phyloP scores from a whole-genome alignment of 768 basidiomycete genomes.

The Tulasnella sp. region DNA sequence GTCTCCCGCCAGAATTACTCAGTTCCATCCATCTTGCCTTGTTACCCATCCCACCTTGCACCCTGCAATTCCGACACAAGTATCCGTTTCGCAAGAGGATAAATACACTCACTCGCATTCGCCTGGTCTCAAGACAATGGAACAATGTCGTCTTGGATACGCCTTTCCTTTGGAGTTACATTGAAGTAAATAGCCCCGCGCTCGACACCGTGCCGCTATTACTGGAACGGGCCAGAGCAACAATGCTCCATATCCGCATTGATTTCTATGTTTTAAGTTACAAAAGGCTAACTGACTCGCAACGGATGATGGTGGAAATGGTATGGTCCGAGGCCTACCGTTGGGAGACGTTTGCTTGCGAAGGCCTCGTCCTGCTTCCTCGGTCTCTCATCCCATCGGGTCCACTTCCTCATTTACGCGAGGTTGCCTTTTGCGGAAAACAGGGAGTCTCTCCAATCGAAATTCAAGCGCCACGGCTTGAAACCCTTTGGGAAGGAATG shows the following conservation, averaged over 20 bases:
- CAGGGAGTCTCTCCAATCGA: neutral
- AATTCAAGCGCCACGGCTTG: neutral
- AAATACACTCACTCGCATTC: neutral
- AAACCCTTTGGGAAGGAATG: neutral
- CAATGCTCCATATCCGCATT: neutral
- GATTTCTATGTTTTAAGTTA: neutral
- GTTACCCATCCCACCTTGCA: neutral
- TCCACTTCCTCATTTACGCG: neutral
- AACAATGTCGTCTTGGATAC: neutral
- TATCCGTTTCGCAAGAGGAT: neutral
- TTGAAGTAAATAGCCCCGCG: neutral
- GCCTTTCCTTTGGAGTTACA: neutral
- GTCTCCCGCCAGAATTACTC: neutral
- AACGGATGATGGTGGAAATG: neutral
- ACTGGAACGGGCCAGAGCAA: neutral
- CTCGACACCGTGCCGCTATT: neutral
- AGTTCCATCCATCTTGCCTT: neutral
- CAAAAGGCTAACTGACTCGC: too few species aligned
- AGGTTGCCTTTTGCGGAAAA: neutral
- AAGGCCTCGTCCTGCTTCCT: neutral
- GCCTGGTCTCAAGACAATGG: neutral
- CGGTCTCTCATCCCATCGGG: neutral
- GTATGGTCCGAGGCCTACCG: neutral
- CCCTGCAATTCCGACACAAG: neutral
- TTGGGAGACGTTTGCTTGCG: neutral